These are phyloP conservation scores for Bryoerythrophyllum caledonicum DNA, from an alignment of 225 moss, liverwort and hornwort species.

Conservation along the genomic window DNA sequence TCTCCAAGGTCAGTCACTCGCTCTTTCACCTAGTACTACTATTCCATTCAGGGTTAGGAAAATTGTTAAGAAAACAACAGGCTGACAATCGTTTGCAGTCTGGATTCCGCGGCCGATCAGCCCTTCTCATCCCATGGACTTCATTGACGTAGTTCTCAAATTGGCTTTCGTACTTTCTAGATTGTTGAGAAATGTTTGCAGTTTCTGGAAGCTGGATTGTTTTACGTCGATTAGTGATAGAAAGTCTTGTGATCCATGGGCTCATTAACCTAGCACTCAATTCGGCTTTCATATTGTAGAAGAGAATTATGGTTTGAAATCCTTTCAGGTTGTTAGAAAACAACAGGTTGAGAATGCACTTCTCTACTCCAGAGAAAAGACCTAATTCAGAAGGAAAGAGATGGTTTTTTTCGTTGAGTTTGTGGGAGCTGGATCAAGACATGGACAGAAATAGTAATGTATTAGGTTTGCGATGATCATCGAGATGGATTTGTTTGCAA, in stretches of 20 bases:
- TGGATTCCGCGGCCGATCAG: background rate
- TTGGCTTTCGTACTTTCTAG: background rate
- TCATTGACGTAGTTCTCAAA: background rate
- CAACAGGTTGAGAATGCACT: background rate
- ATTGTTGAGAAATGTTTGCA: background rate
- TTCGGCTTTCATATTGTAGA: background rate
- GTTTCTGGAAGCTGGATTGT: background rate
- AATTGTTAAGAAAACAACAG: background rate
- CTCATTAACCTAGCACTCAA: background rate
- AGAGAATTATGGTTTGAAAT: background rate
- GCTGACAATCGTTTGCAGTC: background rate
- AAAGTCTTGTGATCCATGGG: background rate
- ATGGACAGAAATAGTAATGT: too few species aligned
- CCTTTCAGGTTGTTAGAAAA: background rate
- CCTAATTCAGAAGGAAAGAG: background rate
- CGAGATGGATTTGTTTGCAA: background rate
- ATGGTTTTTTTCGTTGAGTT: background rate
- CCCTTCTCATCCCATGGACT: background rate
- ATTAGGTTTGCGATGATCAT: background rate
- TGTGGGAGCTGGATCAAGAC: background rate
- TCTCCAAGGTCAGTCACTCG: constrained; percentile 4
- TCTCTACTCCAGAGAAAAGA: background rate
- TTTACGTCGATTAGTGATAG: too few species aligned
- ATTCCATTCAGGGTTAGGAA: background rate
- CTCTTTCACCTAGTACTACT: background rate